Evolutionary conservation across 441 rosid species (phyloP).

Genomic region (Mallotus repandus): DNA sequence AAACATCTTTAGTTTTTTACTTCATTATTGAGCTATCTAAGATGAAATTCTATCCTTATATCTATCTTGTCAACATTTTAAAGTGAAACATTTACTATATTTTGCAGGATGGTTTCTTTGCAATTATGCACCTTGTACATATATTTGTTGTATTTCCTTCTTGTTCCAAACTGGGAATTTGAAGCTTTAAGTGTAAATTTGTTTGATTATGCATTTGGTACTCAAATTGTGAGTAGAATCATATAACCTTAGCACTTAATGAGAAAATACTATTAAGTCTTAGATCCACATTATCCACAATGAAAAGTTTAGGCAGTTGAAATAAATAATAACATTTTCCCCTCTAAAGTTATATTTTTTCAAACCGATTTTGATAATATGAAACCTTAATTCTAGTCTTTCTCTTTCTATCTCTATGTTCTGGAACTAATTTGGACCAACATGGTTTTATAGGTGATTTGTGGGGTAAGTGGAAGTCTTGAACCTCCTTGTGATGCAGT

Average conservation of each 20-base stretch:
- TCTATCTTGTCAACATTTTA: not conserved
- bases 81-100: constrained; percentile 15
- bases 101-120: constrained; percentile 46
- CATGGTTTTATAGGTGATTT: constrained; percentile 41
- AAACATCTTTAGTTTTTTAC: not conserved
- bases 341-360: not conserved
- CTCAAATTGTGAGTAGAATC: constrained; percentile 42
- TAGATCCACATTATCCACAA: not conserved
- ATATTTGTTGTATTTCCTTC: constrained; percentile 52
- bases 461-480: constrained; percentile 58
- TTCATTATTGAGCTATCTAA: not conserved
- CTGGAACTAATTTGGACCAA: constrained; percentile 12
- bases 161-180: constrained; percentile 62
- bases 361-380: not conserved
- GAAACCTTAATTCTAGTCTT: not conserved
- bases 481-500: constrained; percentile 69
- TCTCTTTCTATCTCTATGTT: not conserved
- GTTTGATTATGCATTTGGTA: constrained; percentile 26
- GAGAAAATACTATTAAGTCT: not conserved
- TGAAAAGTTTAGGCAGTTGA: constrained; percentile 4
- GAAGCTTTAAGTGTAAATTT: constrained; percentile 30
- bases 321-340: not conserved
- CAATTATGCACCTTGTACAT: constrained; percentile 39
- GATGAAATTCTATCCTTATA: constrained; percentile 4
- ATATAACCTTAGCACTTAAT: not conserved